phyloP scores from a whole-genome alignment of 1,139 yeast genomes.

The Blastobotrys illinoisensis region DNA sequence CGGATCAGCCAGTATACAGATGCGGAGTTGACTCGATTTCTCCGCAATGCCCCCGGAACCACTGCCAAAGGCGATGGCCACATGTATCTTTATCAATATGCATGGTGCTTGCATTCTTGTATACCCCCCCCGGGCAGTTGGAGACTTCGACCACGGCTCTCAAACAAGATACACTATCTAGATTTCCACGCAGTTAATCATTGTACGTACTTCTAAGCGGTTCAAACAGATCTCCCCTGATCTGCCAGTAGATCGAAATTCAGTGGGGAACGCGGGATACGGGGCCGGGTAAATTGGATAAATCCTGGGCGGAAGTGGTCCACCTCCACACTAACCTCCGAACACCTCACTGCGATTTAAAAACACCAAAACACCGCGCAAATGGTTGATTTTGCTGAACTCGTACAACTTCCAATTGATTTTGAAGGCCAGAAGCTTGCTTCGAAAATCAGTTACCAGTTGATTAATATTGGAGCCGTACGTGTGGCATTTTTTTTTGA shows the following conservation, averaged over 20 bases:
- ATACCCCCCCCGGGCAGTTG: neutral
- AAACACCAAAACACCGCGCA: neutral
- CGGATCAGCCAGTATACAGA: neutral
- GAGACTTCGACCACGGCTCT: too few relatives aligned
- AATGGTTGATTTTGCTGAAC: slow-evolving; percentile 24
- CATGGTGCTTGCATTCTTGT: neutral
- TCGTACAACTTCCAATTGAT: slow-evolving; percentile 55
- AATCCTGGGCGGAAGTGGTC: slow-evolving; percentile 1
- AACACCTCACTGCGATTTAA: neutral
- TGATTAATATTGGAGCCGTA: slow-evolving; percentile 34
- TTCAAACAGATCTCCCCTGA: too few relatives aligned
- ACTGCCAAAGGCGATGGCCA: neutral
- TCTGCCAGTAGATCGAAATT: too few relatives aligned
- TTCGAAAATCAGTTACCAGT: slow-evolving; percentile 26
- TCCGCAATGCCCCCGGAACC: neutral
- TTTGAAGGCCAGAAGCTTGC: slow-evolving; percentile 52
- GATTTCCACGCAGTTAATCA: too few relatives aligned
- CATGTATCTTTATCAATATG: neutral
- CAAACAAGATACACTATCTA: too few relatives aligned
- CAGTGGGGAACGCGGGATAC: neutral
- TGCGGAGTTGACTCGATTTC: neutral
- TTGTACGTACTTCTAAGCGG: too few relatives aligned
- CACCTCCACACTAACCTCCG: slow-evolving; percentile 1
- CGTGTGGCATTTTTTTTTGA: neutral
- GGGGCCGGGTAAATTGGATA: slow-evolving; percentile 4